A percentile compares a stretch with the other conserved stretches of the same genome.
phyloP scores from a whole-genome alignment of 2,329 filamentous ascomycete species.

The Kalaharituber pfeilii region DNA sequence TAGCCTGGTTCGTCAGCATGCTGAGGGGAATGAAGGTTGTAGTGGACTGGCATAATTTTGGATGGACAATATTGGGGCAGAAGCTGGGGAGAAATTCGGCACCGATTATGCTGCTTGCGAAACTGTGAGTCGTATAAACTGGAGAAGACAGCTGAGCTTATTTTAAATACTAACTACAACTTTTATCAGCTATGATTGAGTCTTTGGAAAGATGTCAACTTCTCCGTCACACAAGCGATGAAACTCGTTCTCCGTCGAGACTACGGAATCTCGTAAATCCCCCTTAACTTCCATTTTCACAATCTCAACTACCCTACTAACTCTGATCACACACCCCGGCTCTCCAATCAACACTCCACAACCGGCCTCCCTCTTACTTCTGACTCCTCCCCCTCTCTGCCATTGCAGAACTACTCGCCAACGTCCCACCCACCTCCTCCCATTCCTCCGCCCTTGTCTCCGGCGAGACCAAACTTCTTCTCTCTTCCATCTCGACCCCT shows the following conservation, averaged over 20 bases:
- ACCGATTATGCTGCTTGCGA: neutral
- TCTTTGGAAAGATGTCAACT: slow-evolving; percentile 55
- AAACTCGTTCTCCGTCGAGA: slow-evolving; percentile 21
- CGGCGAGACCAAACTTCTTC: slow-evolving; percentile 49
- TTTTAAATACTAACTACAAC: no score
- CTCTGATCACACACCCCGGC: no score
- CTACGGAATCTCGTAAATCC: slow-evolving; percentile 12
- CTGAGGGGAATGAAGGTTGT: slow-evolving; percentile 66
- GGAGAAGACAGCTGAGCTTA: no score
- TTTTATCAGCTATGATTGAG: no score
- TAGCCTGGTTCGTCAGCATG: slow-evolving; percentile 55
- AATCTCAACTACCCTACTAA: no score
- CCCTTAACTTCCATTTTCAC: neutral
- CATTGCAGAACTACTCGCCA: slow-evolving; percentile 43
- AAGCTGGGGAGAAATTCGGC: slow-evolving; percentile 35
- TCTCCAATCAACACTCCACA: slow-evolving; percentile 61
- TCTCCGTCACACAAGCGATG: slow-evolving; percentile 88
- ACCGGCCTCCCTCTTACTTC: slow-evolving; percentile 64
- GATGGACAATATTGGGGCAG: slow-evolving; percentile 72
- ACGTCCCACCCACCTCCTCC: slow-evolving; percentile 45
- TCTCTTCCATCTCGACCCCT: slow-evolving; percentile 85
- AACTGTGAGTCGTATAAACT: no score
- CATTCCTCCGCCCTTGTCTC: slow-evolving; percentile 42
- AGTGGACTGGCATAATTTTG: slow-evolving; percentile 98
- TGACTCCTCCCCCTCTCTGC: slow-evolving; percentile 42